Conservation (phyloP, 2,329 filamentous ascomycete genomes). For the Epichloe coenophiala region DNA sequence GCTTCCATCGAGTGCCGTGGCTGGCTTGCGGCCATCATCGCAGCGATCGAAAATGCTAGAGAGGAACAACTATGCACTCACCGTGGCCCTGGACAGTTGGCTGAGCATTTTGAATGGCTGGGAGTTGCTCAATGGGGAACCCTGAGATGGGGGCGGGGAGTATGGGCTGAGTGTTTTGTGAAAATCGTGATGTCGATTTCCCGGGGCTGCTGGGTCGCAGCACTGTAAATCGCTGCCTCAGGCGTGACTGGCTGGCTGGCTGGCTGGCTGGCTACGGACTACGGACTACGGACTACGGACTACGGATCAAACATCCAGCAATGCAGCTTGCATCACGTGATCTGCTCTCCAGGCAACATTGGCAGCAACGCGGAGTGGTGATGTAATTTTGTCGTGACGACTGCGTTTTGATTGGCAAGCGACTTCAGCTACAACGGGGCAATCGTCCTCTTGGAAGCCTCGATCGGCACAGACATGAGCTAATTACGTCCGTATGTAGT, state of each 20-base stretch:
- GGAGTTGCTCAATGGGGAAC: slow-evolving; percentile 34
- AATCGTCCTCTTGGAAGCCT: no score
- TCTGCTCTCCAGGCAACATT: neutral
- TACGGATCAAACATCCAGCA: neutral
- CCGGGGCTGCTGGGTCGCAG: slow-evolving; percentile 14
- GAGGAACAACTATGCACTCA: slow-evolving; percentile 23
- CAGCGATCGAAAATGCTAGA: neutral
- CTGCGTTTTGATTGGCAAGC: neutral
- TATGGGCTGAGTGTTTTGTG: slow-evolving; percentile 29
- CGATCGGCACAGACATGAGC: no score
- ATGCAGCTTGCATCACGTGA: neutral
- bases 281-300: no score
- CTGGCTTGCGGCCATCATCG: neutral
- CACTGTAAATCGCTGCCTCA: slow-evolving; percentile 13
- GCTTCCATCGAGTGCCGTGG: neutral
- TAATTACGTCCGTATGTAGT: no score
- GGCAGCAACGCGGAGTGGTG: neutral
- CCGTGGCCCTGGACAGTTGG: slow-evolving; percentile 41
- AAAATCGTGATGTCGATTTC: slow-evolving; percentile 28
- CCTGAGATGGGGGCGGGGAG: slow-evolving; percentile 17
- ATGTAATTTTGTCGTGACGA: neutral
- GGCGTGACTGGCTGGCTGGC: slow-evolving; percentile 2
- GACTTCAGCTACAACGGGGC: no score
- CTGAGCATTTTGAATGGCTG: slow-evolving; percentile 39
- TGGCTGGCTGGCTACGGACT: no score